Evolutionary conservation across 2,329 filamentous ascomycete species (phyloP).

Genomic region (Penicillium sp.): DNA sequence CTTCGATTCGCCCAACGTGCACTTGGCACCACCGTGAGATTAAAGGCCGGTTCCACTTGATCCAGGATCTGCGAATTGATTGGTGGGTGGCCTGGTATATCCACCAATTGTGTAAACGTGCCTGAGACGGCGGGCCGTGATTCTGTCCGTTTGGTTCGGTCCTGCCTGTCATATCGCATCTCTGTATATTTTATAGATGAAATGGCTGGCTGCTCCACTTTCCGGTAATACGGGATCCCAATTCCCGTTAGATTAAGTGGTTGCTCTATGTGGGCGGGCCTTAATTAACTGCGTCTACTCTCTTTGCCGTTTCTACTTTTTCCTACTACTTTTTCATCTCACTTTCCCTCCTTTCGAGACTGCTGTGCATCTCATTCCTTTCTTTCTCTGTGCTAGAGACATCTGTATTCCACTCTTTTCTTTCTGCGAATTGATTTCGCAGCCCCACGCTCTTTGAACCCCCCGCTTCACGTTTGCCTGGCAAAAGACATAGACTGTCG

Average conservation of each 20-base stretch:
- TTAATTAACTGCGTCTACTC: conserved; percentile 11
- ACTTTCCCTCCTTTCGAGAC: conserved; percentile 6
- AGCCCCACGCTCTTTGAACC: conserved; percentile 7
- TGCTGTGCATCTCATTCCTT: neutral
- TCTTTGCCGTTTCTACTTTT: conserved; percentile 3
- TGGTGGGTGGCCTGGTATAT: neutral
- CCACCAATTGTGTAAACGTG: neutral
- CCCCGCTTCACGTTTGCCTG: neutral
- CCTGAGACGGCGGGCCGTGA: conserved; percentile 1
- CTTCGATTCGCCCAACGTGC: neutral
- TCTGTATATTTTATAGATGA: neutral
- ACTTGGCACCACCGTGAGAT: neutral
- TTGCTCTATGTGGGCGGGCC: neutral
- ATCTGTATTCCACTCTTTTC: conserved; percentile 13
- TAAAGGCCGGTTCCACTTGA: neutral
- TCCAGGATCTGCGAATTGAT: neutral
- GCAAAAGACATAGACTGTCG: conserved; percentile 7
- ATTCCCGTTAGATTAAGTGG: neutral
- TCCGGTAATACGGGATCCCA: neutral
- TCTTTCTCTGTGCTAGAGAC: conserved; percentile 6
- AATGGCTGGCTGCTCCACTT: neutral
- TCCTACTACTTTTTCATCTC: conserved; percentile 13
- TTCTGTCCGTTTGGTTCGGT: neutral
- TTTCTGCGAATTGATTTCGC: conserved; percentile 40
- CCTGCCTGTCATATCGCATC: neutral